Evolutionary conservation across 164 flowering plant species (phyloP).

Genomic region (Nymphaea thermarum): DNA sequence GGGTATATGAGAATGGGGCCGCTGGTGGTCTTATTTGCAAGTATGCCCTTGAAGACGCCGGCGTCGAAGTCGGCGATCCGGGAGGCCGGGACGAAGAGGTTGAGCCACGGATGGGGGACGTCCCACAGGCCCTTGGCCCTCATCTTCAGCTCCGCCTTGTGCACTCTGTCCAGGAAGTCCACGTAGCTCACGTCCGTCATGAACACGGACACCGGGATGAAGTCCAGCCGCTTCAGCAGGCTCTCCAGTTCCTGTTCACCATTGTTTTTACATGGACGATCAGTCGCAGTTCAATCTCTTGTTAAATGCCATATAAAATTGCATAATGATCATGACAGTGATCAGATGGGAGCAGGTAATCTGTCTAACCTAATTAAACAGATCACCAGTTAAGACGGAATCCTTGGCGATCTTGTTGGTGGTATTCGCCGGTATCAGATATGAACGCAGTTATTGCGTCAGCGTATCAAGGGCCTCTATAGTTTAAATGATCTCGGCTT

Average conservation of each 20-base stretch:
- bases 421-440: too few species aligned
- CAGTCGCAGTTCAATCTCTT: too few species aligned
- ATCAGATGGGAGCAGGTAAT: too few species aligned
- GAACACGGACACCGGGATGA: conserved; percentile 58
- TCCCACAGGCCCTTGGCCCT: conserved; percentile 91
- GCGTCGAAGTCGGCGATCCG: conserved; percentile 62
- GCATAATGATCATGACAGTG: too few species aligned
- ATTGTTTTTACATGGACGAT: too few species aligned
- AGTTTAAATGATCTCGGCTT: too few species aligned
- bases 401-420: too few species aligned
- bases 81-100: conserved; percentile 83
- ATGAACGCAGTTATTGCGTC: too few species aligned
- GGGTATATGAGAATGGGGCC: conserved; percentile 97
- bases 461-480: too few species aligned
- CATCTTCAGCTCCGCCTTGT: conserved; percentile 83
- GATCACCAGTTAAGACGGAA: too few species aligned
- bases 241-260: conserved; percentile 55
- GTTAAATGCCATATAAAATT: too few species aligned
- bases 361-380: too few species aligned
- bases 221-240: conserved; percentile 46
- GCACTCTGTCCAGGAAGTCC: conserved; percentile 94
- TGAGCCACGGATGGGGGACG: conserved; percentile 98
- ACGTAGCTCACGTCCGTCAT: conserved; percentile 69
- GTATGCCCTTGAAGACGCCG: conserved; percentile 85
- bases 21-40: conserved; percentile 76